Evolutionary conservation across 108 stramenopile genomes (phyloP), one percentile per base, ranked within the genome.

Genomic region (Cyclotella atomus): DNA sequence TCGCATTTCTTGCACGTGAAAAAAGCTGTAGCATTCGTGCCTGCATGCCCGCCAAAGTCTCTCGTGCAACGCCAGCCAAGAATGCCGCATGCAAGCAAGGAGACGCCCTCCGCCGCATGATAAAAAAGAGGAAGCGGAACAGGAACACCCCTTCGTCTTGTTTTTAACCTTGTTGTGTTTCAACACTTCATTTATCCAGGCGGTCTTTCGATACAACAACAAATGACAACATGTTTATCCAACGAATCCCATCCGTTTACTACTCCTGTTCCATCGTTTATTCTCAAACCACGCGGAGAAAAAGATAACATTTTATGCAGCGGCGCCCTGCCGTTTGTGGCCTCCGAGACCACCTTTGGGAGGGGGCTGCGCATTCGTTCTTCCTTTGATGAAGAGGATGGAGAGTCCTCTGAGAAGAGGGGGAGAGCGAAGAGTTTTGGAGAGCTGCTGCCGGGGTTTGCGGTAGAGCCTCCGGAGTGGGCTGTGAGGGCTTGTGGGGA

Each of bases 401-500:
- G 35, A 32, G 23, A 28, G 5, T 41, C 9, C 12, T 7, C 38
- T 41, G 44, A 7, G 41, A 32, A 27, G 7, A 57, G 41, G 8
- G 25, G 43, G 29, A 21, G 8, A 38, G 29, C 56, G 24, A 52
- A 59, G 46, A 15, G 30, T 17, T 19, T 35, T 30, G 57, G 29
- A 62, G 52, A 49, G 52, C 24, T 41, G 6, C 60, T 29, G 38
- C 65, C 20, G 63, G 38, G 38, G 45, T 47, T 75, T 52, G 50
- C 59, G 27, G 25, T 85, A 47, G 92, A 90, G 65, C 83, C 89
- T 16, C 92, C 92, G 15, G 59, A 71, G 24, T 93, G 92, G 92
- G 92, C 92, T 15, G 92, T 93, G 21, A 87, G 82, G 32, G 92
- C 92, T 4, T 74, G 32, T 16, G 92, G 92, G 19, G 89, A 93